Conservation (phyloP, 179 eudicot genomes). For the Beta lomatogona region DNA sequence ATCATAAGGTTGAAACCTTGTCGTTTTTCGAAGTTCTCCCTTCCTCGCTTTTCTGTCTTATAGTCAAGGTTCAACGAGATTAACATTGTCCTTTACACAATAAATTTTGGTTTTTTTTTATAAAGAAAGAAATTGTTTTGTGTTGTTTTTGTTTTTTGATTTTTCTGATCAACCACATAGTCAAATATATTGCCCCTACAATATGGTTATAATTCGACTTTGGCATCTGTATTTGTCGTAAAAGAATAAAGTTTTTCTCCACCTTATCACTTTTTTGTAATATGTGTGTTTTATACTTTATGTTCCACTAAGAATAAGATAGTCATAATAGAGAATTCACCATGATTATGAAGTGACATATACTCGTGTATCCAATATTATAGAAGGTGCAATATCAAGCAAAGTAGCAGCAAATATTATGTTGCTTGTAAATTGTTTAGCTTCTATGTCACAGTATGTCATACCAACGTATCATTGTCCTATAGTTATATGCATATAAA, state of each 20-base stretch:
- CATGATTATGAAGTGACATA: slow-evolving; percentile 8
- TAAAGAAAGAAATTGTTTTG: background rate
- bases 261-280: background rate
- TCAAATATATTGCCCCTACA: background rate
- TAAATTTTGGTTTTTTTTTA: background rate
- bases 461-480: slow-evolving; percentile 4
- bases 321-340: background rate
- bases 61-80: background rate
- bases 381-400: slow-evolving; percentile 9
- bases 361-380: background rate
- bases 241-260: background rate
- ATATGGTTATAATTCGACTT: background rate
- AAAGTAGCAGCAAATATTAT: background rate
- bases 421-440: slow-evolving; percentile 6
- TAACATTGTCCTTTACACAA: slow-evolving; percentile 9
- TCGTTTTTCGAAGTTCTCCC: slow-evolving; percentile 13
- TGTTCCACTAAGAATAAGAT: slow-evolving; percentile 9
- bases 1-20: slow-evolving; percentile 21
- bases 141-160: background rate
- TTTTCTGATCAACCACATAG: background rate
- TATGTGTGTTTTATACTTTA: background rate
- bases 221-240: background rate
- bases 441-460: background rate
- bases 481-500: background rate
- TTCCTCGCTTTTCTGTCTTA: slow-evolving; percentile 9